These are phyloP conservation scores for Hammondia hammondi DNA, from an alignment of 169 alveolate species.

Conservation along the genomic window DNA sequence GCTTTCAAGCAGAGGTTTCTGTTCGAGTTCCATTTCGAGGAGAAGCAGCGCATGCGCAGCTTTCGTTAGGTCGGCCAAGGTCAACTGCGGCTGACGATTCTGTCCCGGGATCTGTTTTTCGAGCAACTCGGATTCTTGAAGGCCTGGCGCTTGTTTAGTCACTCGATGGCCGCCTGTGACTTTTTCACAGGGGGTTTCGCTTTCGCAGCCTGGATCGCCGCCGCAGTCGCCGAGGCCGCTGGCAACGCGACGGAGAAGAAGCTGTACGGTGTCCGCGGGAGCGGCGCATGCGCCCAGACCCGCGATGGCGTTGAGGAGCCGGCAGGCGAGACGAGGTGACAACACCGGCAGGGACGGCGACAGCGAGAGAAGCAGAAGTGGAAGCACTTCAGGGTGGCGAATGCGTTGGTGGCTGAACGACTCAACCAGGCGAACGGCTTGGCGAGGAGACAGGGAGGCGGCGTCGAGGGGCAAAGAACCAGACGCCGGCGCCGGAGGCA, in stretches of 20 bases:
- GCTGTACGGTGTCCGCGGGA: neutral
- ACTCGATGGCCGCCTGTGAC: neutral
- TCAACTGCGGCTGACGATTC: neutral
- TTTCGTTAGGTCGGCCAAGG: neutral
- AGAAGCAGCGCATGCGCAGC: neutral
- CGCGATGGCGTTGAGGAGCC: neutral
- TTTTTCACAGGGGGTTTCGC: neutral
- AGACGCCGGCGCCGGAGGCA: neutral
- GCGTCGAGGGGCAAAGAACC: neutral
- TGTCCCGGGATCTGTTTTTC: neutral
- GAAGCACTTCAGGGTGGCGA: neutral
- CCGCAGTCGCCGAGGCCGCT: no score
- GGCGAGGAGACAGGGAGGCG: neutral
- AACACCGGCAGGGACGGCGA: neutral
- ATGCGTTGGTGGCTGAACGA: neutral
- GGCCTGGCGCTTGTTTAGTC: neutral
- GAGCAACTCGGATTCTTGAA: neutral
- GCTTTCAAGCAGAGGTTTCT: neutral
- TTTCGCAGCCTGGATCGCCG: neutral
- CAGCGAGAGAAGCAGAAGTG: neutral
- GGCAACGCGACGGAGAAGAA: neutral
- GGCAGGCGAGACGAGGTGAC: conserved; percentile 4
- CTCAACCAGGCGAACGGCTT: neutral
- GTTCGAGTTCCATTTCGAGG: neutral
- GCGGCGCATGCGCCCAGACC: neutral